Evolutionary conservation across 352 stramenopile species (phyloP).

Genomic region (Pythium rhizo-oryzae): DNA sequence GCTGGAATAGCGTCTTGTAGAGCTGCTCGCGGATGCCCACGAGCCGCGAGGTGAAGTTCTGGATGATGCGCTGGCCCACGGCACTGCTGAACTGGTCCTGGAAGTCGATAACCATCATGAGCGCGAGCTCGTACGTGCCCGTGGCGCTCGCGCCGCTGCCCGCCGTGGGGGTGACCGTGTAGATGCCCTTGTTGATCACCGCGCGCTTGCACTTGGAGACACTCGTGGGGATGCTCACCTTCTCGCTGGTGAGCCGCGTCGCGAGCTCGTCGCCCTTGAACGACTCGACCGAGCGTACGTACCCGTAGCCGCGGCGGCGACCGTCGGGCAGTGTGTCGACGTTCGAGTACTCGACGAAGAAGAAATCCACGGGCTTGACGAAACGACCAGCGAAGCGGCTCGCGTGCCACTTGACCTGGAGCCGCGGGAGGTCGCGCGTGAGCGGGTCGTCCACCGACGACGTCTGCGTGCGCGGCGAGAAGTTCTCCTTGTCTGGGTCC

Average conservation of each 20-base stretch:
- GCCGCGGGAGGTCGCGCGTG: constrained; percentile 54
- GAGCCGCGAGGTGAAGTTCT: constrained; percentile 80
- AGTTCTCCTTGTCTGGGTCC: constrained; percentile 20
- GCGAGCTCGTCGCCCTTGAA: constrained; percentile 83
- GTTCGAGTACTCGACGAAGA: constrained; percentile 88
- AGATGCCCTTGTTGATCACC: constrained; percentile 83
- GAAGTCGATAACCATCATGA: constrained; percentile 89
- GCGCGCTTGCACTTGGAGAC: constrained; percentile 88
- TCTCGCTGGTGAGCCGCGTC: constrained; percentile 61
- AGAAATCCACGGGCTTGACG: constrained; percentile 85
- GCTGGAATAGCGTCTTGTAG: constrained; percentile 84
- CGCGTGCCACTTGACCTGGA: constrained; percentile 88
- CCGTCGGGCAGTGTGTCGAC: constrained; percentile 70
- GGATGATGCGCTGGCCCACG: constrained; percentile 68
- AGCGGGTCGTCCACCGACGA: constrained; percentile 47
- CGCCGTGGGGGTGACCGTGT: constrained; percentile 49
- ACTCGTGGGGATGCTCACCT: constrained; percentile 67
- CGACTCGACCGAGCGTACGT: constrained; percentile 79
- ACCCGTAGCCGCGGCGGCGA: constrained; percentile 72
- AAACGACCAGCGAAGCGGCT: constrained; percentile 81
- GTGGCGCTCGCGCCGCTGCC: constrained; percentile 33
- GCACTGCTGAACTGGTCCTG: constrained; percentile 72
- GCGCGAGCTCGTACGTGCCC: constrained; percentile 73
- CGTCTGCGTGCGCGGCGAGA: constrained; percentile 40
- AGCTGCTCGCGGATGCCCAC: constrained; percentile 80